phyloP scores from a whole-genome alignment of 306 rosid species.

The Begonia peltatifolia region DNA sequence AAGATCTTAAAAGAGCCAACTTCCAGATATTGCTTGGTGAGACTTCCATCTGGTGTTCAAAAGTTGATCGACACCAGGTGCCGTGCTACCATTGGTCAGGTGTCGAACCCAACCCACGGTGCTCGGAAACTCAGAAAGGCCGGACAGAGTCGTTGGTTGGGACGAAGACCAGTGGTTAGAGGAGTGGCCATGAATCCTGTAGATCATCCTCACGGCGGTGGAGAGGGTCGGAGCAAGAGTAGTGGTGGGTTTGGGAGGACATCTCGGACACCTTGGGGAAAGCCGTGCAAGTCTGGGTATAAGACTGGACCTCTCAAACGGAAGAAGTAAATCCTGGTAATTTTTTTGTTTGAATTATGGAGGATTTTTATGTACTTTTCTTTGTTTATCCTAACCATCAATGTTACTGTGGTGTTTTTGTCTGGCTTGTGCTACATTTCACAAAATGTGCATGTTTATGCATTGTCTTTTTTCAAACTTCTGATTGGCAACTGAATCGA shows the following conservation, averaged over 20 bases:
- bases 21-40: constrained; percentile 34
- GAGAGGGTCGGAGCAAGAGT: constrained; percentile 75
- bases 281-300: constrained; percentile 66
- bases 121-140: constrained; percentile 62
- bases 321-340: constrained; percentile 18
- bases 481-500: too few relatives aligned
- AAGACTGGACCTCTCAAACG: constrained; percentile 70
- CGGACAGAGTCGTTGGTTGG: constrained; percentile 72
- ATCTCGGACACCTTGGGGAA: constrained; percentile 75
- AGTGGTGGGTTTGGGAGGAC: constrained; percentile 39
- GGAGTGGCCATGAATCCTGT: constrained; percentile 89
- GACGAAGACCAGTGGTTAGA: constrained; percentile 59
- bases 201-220: constrained; percentile 92
- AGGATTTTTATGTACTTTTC: too few relatives aligned
- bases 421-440: too few relatives aligned
- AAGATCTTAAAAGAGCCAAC: constrained; percentile 78
- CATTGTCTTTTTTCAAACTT: too few relatives aligned
- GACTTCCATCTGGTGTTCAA: constrained; percentile 54
- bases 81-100: constrained; percentile 63
- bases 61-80: constrained; percentile 60
- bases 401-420: too few relatives aligned
- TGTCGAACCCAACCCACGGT: constrained; percentile 67
- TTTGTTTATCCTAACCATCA: too few relatives aligned
- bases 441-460: too few relatives aligned
- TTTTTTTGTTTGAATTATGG: too few relatives aligned